A percentile compares a stretch with the other conserved stretches of the same genome.
Conservation (phyloP, 257 asterid species). For the Solanum ossicruentum region DNA sequence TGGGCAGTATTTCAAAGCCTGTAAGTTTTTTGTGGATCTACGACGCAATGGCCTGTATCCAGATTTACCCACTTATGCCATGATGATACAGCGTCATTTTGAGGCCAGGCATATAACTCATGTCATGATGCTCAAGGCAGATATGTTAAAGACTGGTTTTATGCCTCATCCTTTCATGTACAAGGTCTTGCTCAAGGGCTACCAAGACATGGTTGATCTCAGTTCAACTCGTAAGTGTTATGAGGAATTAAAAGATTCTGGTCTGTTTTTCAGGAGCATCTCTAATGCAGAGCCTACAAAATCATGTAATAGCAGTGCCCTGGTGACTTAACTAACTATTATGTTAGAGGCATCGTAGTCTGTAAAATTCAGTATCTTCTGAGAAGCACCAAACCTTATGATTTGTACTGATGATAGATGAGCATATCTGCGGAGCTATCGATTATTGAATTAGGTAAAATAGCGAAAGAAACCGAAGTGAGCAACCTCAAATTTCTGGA, state of each 20-base stretch:
- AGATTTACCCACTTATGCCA: conserved; percentile 27
- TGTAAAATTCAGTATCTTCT: not conserved
- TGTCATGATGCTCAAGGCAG: conserved; percentile 68
- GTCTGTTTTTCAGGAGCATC: not conserved
- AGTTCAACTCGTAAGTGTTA: conserved; percentile 34
- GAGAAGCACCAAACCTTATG: not conserved
- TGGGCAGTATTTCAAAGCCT: conserved; percentile 45
- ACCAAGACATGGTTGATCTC: conserved; percentile 24
- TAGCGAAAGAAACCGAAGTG: not conserved
- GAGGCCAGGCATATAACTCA: conserved; percentile 16
- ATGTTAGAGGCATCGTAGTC: not conserved
- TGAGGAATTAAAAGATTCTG: conserved; percentile 13
- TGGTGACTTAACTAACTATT: not conserved
- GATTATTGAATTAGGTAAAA: not conserved
- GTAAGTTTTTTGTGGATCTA: conserved; percentile 54
- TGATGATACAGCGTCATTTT: conserved; percentile 33
- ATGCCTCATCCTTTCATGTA: conserved; percentile 21
- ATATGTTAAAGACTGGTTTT: conserved; percentile 50
- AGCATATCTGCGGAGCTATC: not conserved
- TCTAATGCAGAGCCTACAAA: not conserved
- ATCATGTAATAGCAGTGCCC: not conserved
- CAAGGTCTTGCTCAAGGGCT: conserved; percentile 27
- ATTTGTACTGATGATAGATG: not conserved
- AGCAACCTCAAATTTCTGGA: not conserved
- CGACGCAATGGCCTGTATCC: conserved; percentile 29